These are phyloP conservation scores for Chrysochromulina parva DNA, from an alignment of 78 protist species.

Conservation along the genomic window DNA sequence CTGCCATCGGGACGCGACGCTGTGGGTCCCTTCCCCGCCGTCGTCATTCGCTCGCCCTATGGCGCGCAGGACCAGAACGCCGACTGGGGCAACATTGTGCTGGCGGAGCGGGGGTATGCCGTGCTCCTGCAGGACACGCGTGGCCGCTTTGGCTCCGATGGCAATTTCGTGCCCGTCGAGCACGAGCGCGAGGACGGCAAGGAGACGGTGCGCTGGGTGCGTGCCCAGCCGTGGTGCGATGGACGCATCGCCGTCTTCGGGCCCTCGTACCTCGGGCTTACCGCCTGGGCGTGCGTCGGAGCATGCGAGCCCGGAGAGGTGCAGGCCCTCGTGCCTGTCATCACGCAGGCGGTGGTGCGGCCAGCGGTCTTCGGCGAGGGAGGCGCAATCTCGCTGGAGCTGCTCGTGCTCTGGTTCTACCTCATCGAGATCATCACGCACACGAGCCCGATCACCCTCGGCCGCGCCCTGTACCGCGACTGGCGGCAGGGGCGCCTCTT, in stretches of 20 bases:
- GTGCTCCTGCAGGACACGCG: conserved; percentile 2
- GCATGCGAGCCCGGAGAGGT: background rate
- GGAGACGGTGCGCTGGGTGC: background rate
- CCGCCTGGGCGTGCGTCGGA: conserved; percentile 13
- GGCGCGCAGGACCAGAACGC: background rate
- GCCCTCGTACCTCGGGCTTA: background rate
- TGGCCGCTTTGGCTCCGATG: conserved; percentile 18
- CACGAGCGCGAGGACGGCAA: conserved; percentile 21
- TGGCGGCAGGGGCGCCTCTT: background rate
- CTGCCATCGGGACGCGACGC: background rate
- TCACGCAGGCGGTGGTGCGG: background rate
- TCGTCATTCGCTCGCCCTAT: background rate
- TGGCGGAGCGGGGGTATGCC: conserved; percentile 20
- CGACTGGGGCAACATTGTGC: background rate
- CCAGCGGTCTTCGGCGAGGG: background rate
- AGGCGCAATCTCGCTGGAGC: background rate
- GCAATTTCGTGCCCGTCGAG: conserved; percentile 17
- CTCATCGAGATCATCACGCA: background rate
- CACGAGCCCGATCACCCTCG: background rate
- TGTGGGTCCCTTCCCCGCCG: background rate
- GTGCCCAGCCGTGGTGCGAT: background rate
- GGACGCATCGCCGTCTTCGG: background rate
- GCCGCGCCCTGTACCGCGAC: background rate
- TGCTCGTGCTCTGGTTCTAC: background rate
- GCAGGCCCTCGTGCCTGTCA: background rate